A percentile compares a stretch with the other conserved stretches of the same genome.
These are phyloP conservation scores for Xylariomycetidae sp. DNA, from an alignment of 2,329 filamentous ascomycete species.

Conservation along the genomic window DNA sequence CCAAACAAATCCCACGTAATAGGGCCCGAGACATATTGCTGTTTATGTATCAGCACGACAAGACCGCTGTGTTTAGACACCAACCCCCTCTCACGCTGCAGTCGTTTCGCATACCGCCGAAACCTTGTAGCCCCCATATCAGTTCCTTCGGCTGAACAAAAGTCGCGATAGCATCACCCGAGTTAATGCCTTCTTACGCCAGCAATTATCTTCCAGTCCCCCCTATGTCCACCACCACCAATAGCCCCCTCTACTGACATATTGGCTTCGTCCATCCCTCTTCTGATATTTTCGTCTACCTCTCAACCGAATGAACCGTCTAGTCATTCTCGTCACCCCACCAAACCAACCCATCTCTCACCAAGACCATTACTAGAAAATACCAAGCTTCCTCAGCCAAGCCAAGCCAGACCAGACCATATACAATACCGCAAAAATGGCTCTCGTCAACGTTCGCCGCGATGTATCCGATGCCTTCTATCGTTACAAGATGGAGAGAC, in stretches of 20 bases:
- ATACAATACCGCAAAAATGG: conserved; percentile 67
- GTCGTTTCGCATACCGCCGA: conserved; percentile 93
- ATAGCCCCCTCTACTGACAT: conserved; percentile 51
- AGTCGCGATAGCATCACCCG: conserved; percentile 29
- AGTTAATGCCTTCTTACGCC: conserved; percentile 56
- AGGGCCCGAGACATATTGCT: conserved; percentile 42
- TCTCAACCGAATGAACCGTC: conserved; percentile 9
- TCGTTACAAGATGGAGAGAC: conserved; percentile 99
- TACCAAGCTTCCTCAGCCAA: conserved; percentile 9
- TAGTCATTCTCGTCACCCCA: conserved; percentile 16
- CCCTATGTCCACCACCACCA: conserved; percentile 52
- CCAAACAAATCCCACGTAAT: conserved; percentile 24
- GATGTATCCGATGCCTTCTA: conserved; percentile 99
- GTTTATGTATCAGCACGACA: conserved; percentile 99
- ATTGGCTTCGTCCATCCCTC: conserved; percentile 37
- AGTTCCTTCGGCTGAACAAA: conserved; percentile 83
- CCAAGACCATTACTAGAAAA: conserved; percentile 1
- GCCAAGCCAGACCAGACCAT: background rate
- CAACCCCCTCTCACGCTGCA: conserved; percentile 92
- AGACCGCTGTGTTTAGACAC: conserved; percentile 87
- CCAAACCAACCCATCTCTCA: conserved; percentile 20
- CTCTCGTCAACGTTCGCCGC: conserved; percentile 96
- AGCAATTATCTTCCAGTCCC: conserved; percentile 44
- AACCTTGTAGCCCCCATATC: conserved; percentile 85
- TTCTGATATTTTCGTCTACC: conserved; percentile 23